Evolutionary conservation across 257 asterid genomes (phyloP), one percentile per base, ranked within the genome.

Genomic region (Solanum rostratum): DNA sequence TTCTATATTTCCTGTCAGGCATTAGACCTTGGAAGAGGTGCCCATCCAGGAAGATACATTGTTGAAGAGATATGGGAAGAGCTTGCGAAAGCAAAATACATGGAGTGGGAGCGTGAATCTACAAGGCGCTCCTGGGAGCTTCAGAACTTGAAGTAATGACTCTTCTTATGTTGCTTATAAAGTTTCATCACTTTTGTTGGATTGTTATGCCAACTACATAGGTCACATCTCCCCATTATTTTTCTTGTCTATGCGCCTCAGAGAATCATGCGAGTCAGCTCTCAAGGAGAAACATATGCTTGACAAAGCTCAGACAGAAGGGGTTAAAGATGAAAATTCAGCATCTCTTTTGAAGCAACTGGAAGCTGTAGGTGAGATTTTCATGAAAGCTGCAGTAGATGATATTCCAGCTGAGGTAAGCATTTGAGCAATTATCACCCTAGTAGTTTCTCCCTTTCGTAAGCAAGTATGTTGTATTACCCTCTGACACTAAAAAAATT

Each of bases 11-110:
- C 60, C 54, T 57, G 20, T 43, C 82, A 97, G 99, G 98, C 99
- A 30, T 86, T 94, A 91, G 97, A 97, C 90, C 96, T 94, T 76
- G 98, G 94, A 81, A 90, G 92, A 81, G 94, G 91, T 81, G 94
- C 92, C 13, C 65, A 90, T 78, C 95, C 97, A 29, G 88, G 90
- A 60, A 91, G 94, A 14, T 91, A 91, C 88, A 93, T 95, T 97
- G 94, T 95, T 83, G 98, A 93, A 89, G 97, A 95, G 87, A 94
- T 94, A 52, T 97, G 99, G 99, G 94, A 87, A 87, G 98, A 91
- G 89, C 97, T 97, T 71, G 96, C 97, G 27, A 93, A 84, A 85
- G 99, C 98, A 68, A 94, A 91, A 88, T 97, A 95, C 88, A 81
- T 92, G 71, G 83, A 71, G 65, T 97, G 99, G 99, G 98, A 97